A percentile compares a stretch with the other conserved stretches of the same genome.
These are phyloP conservation scores for Albugo laibachii DNA, from an alignment of 352 stramenopile genomes.

Conservation along the genomic window DNA sequence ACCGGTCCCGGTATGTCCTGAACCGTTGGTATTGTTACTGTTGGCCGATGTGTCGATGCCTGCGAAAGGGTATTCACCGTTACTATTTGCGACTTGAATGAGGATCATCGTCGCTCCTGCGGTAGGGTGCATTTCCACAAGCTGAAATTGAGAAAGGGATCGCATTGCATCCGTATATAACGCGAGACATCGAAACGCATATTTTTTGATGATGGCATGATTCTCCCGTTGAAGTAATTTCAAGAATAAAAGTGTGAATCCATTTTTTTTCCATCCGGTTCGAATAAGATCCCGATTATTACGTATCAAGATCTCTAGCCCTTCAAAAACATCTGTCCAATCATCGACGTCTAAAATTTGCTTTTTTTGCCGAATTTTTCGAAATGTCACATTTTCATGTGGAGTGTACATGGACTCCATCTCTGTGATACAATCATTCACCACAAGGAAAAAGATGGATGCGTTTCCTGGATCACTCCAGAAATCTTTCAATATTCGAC, in stretches of 20 bases:
- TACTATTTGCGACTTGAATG: not conserved
- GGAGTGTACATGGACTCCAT: slow-evolving; percentile 68
- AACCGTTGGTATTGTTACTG: slow-evolving; percentile 15
- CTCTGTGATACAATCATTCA: slow-evolving; percentile 65
- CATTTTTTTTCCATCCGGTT: slow-evolving; percentile 67
- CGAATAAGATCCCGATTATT: slow-evolving; percentile 43
- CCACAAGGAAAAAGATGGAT: slow-evolving; percentile 50
- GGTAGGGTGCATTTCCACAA: not conserved
- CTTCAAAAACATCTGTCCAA: slow-evolving; percentile 79
- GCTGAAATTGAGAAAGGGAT: slow-evolving; percentile 37
- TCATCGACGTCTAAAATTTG: slow-evolving; percentile 71
- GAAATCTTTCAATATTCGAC: slow-evolving; percentile 34
- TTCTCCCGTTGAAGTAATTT: slow-evolving; percentile 76
- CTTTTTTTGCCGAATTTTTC: slow-evolving; percentile 35
- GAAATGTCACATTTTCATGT: slow-evolving; percentile 51
- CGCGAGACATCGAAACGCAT: slow-evolving; percentile 68
- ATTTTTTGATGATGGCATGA: slow-evolving; percentile 79
- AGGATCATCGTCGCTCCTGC: too few species aligned
- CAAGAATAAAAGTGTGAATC: slow-evolving; percentile 60
- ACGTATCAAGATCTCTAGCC: slow-evolving; percentile 59
- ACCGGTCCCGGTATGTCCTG: not conserved
- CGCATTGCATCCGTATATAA: slow-evolving; percentile 64
- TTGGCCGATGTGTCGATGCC: not conserved
- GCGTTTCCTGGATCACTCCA: slow-evolving; percentile 51
- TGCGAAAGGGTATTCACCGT: not conserved